Conservation (phyloP, 176 grass and related monocot species). For the Dactylis glomerata region DNA sequence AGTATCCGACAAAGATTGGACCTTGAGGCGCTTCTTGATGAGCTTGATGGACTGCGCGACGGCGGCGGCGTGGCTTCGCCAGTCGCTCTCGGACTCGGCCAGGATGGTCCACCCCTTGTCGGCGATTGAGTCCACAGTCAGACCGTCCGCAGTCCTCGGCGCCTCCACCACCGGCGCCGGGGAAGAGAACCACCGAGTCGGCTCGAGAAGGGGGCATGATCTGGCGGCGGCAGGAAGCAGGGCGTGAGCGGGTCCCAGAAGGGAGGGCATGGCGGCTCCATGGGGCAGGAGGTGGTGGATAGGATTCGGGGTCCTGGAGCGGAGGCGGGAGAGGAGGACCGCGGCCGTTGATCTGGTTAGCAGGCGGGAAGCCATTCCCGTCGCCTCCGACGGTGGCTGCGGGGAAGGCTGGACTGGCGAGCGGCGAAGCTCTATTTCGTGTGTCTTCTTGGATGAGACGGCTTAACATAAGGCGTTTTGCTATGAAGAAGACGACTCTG, state of each 20-base stretch:
- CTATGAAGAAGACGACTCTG: neutral
- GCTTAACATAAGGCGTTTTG: neutral
- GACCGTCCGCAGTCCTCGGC: slow-evolving; percentile 62
- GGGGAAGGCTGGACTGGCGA: neutral
- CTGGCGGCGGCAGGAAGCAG: neutral
- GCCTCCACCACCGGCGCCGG: slow-evolving; percentile 32
- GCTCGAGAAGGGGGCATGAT: neutral
- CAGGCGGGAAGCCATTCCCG: slow-evolving; percentile 45
- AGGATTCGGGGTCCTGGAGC: slow-evolving; percentile 16
- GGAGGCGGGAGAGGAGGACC: slow-evolving; percentile 33
- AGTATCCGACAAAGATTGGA: slow-evolving; percentile 12
- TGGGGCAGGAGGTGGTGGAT: neutral
- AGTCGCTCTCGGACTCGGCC: slow-evolving; percentile 73
- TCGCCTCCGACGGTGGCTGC: neutral
- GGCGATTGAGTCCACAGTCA: slow-evolving; percentile 67
- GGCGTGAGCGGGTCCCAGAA: neutral
- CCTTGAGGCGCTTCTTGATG: slow-evolving; percentile 93
- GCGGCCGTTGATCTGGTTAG: slow-evolving; percentile 35
- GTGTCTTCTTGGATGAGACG: neutral
- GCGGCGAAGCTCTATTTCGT: neutral
- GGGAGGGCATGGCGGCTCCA: slow-evolving; percentile 15
- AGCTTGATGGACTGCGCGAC: slow-evolving; percentile 81
- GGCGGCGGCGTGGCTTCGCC: slow-evolving; percentile 89
- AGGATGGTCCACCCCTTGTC: slow-evolving; percentile 89
- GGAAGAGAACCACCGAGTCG: slow-evolving; percentile 51